Percentiles rank a stretch among this genome's conserved stretches.
phyloP scores from a whole-genome alignment of 2,329 filamentous ascomycete genomes.

The Diaporthe caulivora region DNA sequence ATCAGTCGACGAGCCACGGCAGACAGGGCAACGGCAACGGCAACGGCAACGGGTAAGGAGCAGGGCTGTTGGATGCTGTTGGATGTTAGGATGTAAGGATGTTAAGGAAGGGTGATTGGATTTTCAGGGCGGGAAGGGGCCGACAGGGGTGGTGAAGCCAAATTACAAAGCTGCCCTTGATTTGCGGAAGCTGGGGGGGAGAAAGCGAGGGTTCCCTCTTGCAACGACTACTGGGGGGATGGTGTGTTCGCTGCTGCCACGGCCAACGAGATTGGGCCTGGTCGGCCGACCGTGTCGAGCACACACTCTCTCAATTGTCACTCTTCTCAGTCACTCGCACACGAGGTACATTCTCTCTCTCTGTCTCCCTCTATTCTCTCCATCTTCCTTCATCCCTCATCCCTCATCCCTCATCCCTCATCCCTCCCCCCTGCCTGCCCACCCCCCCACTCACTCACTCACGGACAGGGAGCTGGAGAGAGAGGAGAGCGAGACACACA shows the following conservation, averaged over 20 bases:
- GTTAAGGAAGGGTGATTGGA: slow-evolving; percentile 36
- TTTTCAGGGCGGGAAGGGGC: slow-evolving; percentile 34
- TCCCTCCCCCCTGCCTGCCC: neutral
- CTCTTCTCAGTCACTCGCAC: neutral
- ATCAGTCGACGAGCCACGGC: slow-evolving; percentile 31
- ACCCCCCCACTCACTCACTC: neutral
- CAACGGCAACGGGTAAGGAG: slow-evolving; percentile 20
- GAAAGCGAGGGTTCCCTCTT: slow-evolving; percentile 23
- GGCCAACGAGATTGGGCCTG: slow-evolving; percentile 28
- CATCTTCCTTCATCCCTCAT: too few relatives aligned
- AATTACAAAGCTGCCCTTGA: slow-evolving; percentile 34
- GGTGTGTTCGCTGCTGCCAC: slow-evolving; percentile 16
- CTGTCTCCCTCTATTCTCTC: too few relatives aligned
- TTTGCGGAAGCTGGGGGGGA: slow-evolving; percentile 23
- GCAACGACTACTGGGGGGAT: slow-evolving; percentile 12
- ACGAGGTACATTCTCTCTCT: neutral
- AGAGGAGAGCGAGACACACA: neutral
- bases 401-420: too few relatives aligned
- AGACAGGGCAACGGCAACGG: slow-evolving; percentile 19
- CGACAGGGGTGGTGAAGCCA: slow-evolving; percentile 33
- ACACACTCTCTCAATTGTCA: neutral
- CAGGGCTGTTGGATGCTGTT: slow-evolving; percentile 42
- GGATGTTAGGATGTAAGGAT: too few relatives aligned
- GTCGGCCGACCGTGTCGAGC: slow-evolving; percentile 14
- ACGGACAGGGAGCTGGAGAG: slow-evolving; percentile 9